Base-by-base conservation (phyloP, 2,329 filamentous ascomycete genomes). In the Claviceps digitariae region DNA sequence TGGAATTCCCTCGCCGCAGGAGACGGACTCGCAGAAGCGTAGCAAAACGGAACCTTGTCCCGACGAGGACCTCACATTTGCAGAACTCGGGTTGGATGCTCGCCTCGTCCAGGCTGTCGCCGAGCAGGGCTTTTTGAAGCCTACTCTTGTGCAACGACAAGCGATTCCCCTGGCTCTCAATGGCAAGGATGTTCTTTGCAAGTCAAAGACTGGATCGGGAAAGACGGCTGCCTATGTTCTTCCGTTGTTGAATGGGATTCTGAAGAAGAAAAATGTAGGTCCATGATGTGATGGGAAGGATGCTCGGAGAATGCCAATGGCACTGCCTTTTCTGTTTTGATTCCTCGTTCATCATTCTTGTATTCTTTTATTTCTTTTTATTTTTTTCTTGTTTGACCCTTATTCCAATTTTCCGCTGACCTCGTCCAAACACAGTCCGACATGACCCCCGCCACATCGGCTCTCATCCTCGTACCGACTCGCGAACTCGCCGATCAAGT, bases 151-250 rank as follows among this genome's bases (percentile, higher is more conserved):
- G 1, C 93, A 98, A 69, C 79, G 82, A 44, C 84, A 86, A 68
- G 87, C 88, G 1, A 95, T 98, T 57, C 93, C 93, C 1, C 72
- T 96, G 40, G 89, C 88, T 23, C 74, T 97, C 20, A 82, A 90
- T 58, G 91, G 93, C 13, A 84, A 88, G 63, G 90, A 97, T 74
- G 83, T 98, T 48, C 75, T 97, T 41, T 90, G 90, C 52, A 90
- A 91, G 64, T 89, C 91, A 40, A 94, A 91, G 69, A 97, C 93
- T 5, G 93, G 93, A 13, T 95, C 90, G 4, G 93, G 93, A 60
- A 98, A 98, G 76, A 98, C 93, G 12, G 89, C 89, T n/a, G 91
- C 93, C 50, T 97, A 97, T 66, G 74, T 95, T 7, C 76, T 98
- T 44, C 93, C 93, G 1, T 78, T 95, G n/a, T 71, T 98, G 17